Base-by-base conservation (phyloP, 768 basidiomycete species). In the Lactarius evosmus region DNA sequence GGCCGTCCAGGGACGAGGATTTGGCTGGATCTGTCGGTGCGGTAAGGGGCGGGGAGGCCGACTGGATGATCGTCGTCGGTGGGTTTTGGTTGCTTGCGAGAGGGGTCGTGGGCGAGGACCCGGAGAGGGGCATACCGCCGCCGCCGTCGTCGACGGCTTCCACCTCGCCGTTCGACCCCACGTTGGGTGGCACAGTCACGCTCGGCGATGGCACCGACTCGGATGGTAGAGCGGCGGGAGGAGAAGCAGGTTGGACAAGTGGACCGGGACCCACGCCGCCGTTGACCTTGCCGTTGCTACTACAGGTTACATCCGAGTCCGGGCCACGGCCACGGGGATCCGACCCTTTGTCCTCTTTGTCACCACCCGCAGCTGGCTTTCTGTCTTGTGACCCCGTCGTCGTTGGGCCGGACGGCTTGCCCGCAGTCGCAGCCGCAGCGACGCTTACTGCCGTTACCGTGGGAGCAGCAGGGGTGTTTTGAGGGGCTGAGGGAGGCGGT, bases 1-100 rank as follows among this genome's bases (percentile, higher is more conserved):
- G 73, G 38, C 69, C 70, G 30, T 67, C 63, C 40, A 32, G 33
- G 3, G 36, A 16, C 32, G 65, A 64, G 30, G 59, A 41, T 58
- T 62, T 58, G 19, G 61, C 57, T 40, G 57, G 46, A 49, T 57
- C 63, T 36, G 52, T 60, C 58, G 54, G 69, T 19, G 56, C 33
- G 29, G 46, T 16, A 27, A 22, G 40, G 30, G 63, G 32, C 5
- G 44, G 27, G 14, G 60, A 25, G 17, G 50, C 29, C 19, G 29
- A 19, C 22, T 29, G 54, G 25, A n/a, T 50, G 49, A 53, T 22
- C 33, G 54, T 38, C 16, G 59, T 19, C 1, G 55, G 32, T 11
- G 66, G 58, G 7, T 51, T 60, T 50, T 65, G 63, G 46, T 29
- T 50, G 58, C 38, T 56, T 14, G 59, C 38, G 27, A 40, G 44